Evolutionary conservation across 306 rosid species (phyloP).

Genomic region (Hylodesmum podocarpum): DNA sequence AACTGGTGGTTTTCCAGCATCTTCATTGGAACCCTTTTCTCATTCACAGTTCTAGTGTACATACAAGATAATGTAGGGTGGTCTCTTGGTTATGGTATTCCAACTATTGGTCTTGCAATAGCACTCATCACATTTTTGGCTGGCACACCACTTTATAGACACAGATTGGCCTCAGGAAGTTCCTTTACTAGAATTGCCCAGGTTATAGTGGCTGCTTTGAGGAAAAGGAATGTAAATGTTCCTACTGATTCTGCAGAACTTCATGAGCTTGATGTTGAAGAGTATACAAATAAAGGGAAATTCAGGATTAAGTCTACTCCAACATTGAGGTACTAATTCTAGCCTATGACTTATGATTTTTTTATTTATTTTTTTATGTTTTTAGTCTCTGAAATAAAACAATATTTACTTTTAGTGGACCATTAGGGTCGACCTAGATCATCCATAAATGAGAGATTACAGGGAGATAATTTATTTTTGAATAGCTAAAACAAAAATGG

Average conservation of each 20-base stretch:
- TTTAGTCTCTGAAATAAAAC: too few relatives aligned
- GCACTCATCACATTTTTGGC: slow-evolving; percentile 48
- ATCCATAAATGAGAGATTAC: too few relatives aligned
- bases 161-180: slow-evolving; percentile 62
- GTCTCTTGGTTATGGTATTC: slow-evolving; percentile 71
- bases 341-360: neutral
- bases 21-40: slow-evolving; percentile 66
- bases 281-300: slow-evolving; percentile 46
- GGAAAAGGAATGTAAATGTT: slow-evolving; percentile 44
- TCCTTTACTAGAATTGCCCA: slow-evolving; percentile 54
- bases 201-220: slow-evolving; percentile 55
- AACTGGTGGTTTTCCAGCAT: slow-evolving; percentile 84
- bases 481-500: neutral
- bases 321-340: slow-evolving; percentile 50
- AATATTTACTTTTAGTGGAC: too few relatives aligned
- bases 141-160: slow-evolving; percentile 68
- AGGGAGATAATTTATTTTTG: too few relatives aligned
- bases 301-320: slow-evolving; percentile 51
- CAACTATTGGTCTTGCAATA: slow-evolving; percentile 54
- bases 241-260: slow-evolving; percentile 60
- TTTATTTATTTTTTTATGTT: too few relatives aligned
- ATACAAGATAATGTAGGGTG: slow-evolving; percentile 68
- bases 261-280: slow-evolving; percentile 53
- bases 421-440: too few relatives aligned
- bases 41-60: slow-evolving; percentile 58